Evolutionary conservation across 352 stramenopile genomes (phyloP).

Genomic region (Phytophthora hibernalis): DNA sequence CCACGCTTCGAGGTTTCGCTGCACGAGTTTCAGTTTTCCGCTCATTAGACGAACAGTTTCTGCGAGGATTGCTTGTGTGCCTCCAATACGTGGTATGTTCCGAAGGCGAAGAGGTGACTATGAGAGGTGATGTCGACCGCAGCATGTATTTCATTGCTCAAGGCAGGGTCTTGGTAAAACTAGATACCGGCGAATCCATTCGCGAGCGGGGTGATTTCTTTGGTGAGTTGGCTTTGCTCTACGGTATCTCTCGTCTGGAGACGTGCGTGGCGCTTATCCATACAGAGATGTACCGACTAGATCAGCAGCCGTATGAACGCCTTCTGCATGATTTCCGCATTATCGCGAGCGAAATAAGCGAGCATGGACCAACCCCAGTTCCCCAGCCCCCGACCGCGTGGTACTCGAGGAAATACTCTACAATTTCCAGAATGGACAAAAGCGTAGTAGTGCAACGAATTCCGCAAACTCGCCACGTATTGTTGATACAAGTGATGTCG

Average conservation of each 20-base stretch:
- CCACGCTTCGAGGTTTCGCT: constrained; percentile 56
- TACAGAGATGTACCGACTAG: constrained; percentile 75
- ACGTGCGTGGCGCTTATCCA: constrained; percentile 70
- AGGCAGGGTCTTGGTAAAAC: constrained; percentile 70
- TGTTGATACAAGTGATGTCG: constrained; percentile 11
- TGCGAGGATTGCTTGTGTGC: constrained; percentile 68
- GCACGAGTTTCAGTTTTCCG: constrained; percentile 61
- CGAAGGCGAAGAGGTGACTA: constrained; percentile 74
- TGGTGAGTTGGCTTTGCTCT: constrained; percentile 65
- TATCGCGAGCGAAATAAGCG: constrained; percentile 59
- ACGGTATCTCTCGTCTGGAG: constrained; percentile 65
- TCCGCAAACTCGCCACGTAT: constrained; percentile 13
- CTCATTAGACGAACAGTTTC: constrained; percentile 64
- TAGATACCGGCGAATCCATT: constrained; percentile 54
- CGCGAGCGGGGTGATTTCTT: constrained; percentile 74
- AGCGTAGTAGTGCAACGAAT: background rate
- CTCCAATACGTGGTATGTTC: constrained; percentile 77
- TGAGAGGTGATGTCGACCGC: constrained; percentile 74
- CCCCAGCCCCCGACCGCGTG: constrained; percentile 21
- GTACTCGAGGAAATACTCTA: constrained; percentile 23
- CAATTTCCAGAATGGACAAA: constrained; percentile 22
- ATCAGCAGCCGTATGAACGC: constrained; percentile 65
- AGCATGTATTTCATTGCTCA: constrained; percentile 86
- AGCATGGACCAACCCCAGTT: constrained; percentile 50
- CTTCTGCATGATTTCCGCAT: constrained; percentile 71